Evolutionary conservation across 306 rosid species (phyloP).

Genomic region (Trifolium pratense): DNA sequence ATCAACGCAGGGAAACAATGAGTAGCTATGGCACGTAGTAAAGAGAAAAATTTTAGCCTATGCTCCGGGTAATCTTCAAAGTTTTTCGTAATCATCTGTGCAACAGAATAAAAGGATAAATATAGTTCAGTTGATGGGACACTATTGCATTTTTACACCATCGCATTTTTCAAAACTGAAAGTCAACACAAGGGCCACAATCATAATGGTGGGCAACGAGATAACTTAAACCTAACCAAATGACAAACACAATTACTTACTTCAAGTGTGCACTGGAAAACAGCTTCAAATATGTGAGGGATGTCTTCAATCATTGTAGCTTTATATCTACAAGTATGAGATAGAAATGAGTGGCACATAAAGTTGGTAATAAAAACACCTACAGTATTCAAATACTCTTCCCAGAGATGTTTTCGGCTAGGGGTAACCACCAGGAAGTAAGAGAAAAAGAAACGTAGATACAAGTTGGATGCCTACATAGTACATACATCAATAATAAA

Average conservation of each 20-base stretch:
- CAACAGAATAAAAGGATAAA: slow-evolving; percentile 16
- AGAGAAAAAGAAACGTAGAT: background rate
- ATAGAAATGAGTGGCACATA: slow-evolving; percentile 14
- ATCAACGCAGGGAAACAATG: slow-evolving; percentile 90
- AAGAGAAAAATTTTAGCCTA: slow-evolving; percentile 94
- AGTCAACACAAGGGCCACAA: background rate
- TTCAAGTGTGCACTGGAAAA: slow-evolving; percentile 97
- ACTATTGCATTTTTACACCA: slow-evolving; percentile 4
- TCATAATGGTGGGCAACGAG: slow-evolving; percentile 14
- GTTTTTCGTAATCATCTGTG: slow-evolving; percentile 89
- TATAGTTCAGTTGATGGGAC: slow-evolving; percentile 8
- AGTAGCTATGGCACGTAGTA: slow-evolving; percentile 90
- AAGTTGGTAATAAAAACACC: background rate
- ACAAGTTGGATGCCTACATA: background rate
- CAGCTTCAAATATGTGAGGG: slow-evolving; percentile 96
- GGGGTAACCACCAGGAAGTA: background rate
- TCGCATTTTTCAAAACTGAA: background rate
- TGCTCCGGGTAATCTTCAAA: slow-evolving; percentile 99
- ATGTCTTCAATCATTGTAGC: slow-evolving; percentile 85
- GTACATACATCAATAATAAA: background rate
- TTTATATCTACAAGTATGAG: slow-evolving; percentile 68
- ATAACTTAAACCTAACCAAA: slow-evolving; percentile 13
- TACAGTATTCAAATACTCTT: background rate
- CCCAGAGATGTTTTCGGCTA: background rate
- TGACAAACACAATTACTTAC: slow-evolving; percentile 60